phyloP scores from a whole-genome alignment of 2,329 filamentous ascomycete species.

The Verticillium nonalfalfae region DNA sequence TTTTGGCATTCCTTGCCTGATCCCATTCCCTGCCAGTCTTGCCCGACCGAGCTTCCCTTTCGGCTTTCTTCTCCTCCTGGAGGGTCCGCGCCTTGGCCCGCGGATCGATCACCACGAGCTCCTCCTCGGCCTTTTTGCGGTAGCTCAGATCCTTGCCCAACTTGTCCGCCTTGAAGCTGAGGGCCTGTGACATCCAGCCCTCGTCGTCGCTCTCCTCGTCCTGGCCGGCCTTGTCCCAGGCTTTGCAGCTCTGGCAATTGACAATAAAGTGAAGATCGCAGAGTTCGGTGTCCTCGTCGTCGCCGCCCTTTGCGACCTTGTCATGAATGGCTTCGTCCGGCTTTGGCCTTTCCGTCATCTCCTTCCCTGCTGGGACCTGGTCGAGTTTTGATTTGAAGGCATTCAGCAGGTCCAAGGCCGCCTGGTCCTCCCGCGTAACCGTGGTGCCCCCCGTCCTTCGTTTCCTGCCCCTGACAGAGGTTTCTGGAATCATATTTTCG shows the following conservation, averaged over 20 bases:
- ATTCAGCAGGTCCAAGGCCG: slow-evolving; percentile 64
- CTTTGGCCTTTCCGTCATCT: slow-evolving; percentile 13
- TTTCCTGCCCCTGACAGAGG: slow-evolving; percentile 65
- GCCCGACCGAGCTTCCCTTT: slow-evolving; percentile 46
- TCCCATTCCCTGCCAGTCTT: slow-evolving; percentile 53
- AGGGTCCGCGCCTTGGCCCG: slow-evolving; percentile 73
- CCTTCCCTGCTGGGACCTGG: slow-evolving; percentile 34
- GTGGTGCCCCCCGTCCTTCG: slow-evolving; percentile 30
- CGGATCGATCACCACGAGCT: slow-evolving; percentile 89
- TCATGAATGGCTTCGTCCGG: slow-evolving; percentile 18
- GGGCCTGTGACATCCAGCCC: slow-evolving; percentile 79
- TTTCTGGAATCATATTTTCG: slow-evolving; percentile 69
- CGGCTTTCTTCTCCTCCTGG: slow-evolving; percentile 55
- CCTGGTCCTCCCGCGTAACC: slow-evolving; percentile 45
- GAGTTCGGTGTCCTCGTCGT: slow-evolving; percentile 65
- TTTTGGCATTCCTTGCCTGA: slow-evolving; percentile 48
- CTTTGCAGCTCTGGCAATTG: slow-evolving; percentile 85
- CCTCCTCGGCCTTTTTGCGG: slow-evolving; percentile 85
- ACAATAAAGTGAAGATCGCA: slow-evolving; percentile 96
- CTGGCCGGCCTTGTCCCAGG: slow-evolving; percentile 66
- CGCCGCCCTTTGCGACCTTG: slow-evolving; percentile 16
- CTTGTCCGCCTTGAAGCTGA: slow-evolving; percentile 84
- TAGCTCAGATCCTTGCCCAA: slow-evolving; percentile 88
- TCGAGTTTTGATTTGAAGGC: slow-evolving; percentile 77
- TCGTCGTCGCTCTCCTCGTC: slow-evolving; percentile 54